phyloP scores from a whole-genome alignment of 1,284 basidiomycete genomes.

The Quambalaria eucalypti region DNA sequence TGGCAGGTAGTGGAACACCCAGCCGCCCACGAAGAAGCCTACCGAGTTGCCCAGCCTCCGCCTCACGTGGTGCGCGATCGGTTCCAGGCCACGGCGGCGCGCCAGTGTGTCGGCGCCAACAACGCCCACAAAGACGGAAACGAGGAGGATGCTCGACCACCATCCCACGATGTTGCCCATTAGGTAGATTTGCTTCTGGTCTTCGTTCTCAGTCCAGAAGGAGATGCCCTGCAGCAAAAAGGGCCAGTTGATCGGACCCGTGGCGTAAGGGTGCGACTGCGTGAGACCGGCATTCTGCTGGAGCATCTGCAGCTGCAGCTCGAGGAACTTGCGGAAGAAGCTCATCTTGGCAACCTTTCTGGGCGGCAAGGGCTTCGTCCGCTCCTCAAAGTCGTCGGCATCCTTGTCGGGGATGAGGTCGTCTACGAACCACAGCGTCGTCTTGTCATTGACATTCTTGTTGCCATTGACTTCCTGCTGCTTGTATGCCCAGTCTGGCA shows the following conservation, averaged over 20 bases:
- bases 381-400: constrained; percentile 49
- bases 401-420: constrained; percentile 67
- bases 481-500: constrained; percentile 93
- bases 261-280: constrained; percentile 89
- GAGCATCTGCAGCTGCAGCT: constrained; percentile 88
- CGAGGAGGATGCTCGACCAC: constrained; percentile 77
- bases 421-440: constrained; percentile 78
- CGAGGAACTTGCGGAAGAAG: constrained; percentile 89
- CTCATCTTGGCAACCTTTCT: constrained; percentile 71
- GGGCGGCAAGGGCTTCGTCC: constrained; percentile 43
- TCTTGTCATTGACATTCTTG: constrained; percentile 77
- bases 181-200: constrained; percentile 68
- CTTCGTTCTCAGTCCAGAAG: constrained; percentile 71
- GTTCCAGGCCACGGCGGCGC: constrained; percentile 71
- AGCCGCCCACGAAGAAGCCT: constrained; percentile 83
- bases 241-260: constrained; percentile 91
- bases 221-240: constrained; percentile 90
- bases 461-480: constrained; percentile 98
- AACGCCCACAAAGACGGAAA: constrained; percentile 76
- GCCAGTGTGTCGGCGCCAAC: constrained; percentile 66
- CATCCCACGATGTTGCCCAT: constrained; percentile 85
- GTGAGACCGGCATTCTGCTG: constrained; percentile 95
- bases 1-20: constrained; percentile 87
- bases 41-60: constrained; percentile 85
- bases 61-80: constrained; percentile 69